phyloP scores from a whole-genome alignment of 441 rosid genomes.

The Populus hybrid region DNA sequence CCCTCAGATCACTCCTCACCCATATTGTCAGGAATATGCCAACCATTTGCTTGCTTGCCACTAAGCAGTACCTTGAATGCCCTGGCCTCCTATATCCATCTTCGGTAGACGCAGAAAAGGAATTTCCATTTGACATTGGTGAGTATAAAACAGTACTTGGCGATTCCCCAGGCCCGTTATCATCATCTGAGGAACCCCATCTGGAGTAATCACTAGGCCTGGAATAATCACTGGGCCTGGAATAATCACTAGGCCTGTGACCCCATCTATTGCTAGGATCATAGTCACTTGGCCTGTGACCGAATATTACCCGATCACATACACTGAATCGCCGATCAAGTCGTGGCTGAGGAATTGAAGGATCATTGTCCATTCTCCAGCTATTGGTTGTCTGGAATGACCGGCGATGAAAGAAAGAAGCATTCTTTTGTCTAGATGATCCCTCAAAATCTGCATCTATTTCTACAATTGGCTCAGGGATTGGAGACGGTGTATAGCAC shows the following conservation, averaged over 20 bases:
- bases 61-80: constrained; percentile 81
- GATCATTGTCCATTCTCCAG: constrained; percentile 79
- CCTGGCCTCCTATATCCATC: constrained; percentile 63
- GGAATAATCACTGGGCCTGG: constrained; percentile 77
- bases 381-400: constrained; percentile 86
- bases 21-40: constrained; percentile 89
- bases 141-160: constrained; percentile 75
- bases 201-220: constrained; percentile 84
- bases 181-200: constrained; percentile 97
- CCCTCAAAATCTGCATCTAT: constrained; percentile 94
- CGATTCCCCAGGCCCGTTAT: constrained; percentile 77
- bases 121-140: constrained; percentile 60
- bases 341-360: constrained; percentile 57
- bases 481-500: constrained; percentile 80
- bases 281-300: constrained; percentile 76
- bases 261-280: constrained; percentile 51
- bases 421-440: constrained; percentile 72
- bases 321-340: constrained; percentile 88
- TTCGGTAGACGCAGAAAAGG: constrained; percentile 46
- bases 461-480: constrained; percentile 86
- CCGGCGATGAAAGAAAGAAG: constrained; percentile 84
- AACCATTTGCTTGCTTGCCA: constrained; percentile 96
- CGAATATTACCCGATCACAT: constrained; percentile 86
- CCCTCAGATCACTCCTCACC: constrained; percentile 86
- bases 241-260: constrained; percentile 73